Conservation (phyloP, 164 flowering plant species). For the Vitis rotundifolia region DNA sequence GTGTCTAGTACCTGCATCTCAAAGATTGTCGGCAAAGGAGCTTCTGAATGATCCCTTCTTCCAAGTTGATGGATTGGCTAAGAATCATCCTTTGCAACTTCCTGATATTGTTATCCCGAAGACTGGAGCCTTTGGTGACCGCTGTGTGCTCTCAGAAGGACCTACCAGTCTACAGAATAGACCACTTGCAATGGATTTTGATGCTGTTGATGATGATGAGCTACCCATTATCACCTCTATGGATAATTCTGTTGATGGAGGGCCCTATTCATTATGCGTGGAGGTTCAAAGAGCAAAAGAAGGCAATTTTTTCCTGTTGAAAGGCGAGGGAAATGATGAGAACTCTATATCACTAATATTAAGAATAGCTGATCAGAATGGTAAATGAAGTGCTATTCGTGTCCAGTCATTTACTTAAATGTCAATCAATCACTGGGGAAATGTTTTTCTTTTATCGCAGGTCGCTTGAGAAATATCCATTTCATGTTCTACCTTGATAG, state of each 20-base stretch:
- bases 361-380: constrained; percentile 22
- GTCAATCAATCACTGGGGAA: not conserved
- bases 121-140: constrained; percentile 39
- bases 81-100: constrained; percentile 26
- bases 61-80: constrained; percentile 34
- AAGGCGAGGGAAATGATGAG: constrained; percentile 22
- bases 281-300: constrained; percentile 19
- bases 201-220: constrained; percentile 7
- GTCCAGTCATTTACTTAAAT: not conserved
- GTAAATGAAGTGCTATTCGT: constrained; percentile 1
- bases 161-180: constrained; percentile 17
- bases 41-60: constrained; percentile 70
- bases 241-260: constrained; percentile 9
- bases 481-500: constrained; percentile 23
- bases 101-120: constrained; percentile 50
- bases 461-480: constrained; percentile 27
- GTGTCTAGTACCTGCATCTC: constrained; percentile 55
- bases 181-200: constrained; percentile 15
- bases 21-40: constrained; percentile 55
- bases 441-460: constrained; percentile 5
- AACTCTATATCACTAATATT: constrained; percentile 24
- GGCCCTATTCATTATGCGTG: constrained; percentile 7
- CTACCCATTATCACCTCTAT: constrained; percentile 14
- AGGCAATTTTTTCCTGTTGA: constrained; percentile 16
- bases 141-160: constrained; percentile 47